Evolutionary conservation across 2,329 filamentous ascomycete genomes (phyloP).

Genomic region (Purpureocillium lavendulum): DNA sequence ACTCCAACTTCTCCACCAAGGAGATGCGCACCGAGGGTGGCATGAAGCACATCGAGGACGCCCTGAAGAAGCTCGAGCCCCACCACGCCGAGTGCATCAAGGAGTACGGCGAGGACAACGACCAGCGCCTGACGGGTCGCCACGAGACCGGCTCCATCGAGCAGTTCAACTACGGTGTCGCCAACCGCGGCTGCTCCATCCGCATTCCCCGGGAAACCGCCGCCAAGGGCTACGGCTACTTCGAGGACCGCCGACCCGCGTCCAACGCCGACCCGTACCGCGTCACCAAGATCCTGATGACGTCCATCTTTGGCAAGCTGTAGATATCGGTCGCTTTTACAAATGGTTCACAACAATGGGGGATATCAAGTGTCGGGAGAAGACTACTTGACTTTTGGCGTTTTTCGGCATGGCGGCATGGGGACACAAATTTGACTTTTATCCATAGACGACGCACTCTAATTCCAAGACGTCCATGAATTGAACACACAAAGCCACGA

Average conservation of each 20-base stretch:
- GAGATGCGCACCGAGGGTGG: conserved; percentile 86
- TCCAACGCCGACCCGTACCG: conserved; percentile 86
- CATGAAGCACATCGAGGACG: conserved; percentile 88
- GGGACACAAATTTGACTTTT: not conserved
- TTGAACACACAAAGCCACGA: too few species aligned
- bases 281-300: conserved; percentile 70
- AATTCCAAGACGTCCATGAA: too few species aligned
- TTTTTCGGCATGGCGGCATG: conserved; percentile 2
- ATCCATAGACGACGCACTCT: too few species aligned
- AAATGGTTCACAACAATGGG: not conserved
- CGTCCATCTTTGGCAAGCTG: conserved; percentile 45
- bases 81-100: conserved; percentile 80
- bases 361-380: not conserved
- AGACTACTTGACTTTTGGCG: not conserved
- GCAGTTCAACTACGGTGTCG: conserved; percentile 86
- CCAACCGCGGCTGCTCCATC: conserved; percentile 91
- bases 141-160: conserved; percentile 95
- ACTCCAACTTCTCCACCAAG: conserved; percentile 88
- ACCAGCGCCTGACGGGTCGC: conserved; percentile 80
- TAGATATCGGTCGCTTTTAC: conserved; percentile 6
- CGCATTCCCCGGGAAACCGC: conserved; percentile 82
- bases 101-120: conserved; percentile 94
- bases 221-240: conserved; percentile 89
- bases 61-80: conserved; percentile 74
- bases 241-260: conserved; percentile 76